phyloP scores from a whole-genome alignment of 805 yeast genomes.

The Maudiozyma bulderi region DNA sequence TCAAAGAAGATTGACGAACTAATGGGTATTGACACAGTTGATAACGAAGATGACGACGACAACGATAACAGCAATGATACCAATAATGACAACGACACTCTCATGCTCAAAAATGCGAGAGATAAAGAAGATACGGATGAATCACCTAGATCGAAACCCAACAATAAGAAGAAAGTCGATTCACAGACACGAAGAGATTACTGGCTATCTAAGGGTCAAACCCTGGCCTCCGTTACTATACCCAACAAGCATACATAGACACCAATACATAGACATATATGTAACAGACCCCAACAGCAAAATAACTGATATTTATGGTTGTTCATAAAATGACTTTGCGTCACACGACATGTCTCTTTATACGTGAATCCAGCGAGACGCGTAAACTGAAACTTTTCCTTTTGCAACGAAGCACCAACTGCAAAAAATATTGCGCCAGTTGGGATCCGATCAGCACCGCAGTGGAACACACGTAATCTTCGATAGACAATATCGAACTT shows the following conservation, averaged over 20 bases:
- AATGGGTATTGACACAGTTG: conserved; percentile 1
- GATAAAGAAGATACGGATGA: conserved; percentile 15
- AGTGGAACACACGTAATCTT: too few species aligned
- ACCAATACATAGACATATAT: background rate
- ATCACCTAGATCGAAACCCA: background rate
- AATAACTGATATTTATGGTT: too few species aligned
- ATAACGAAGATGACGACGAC: background rate
- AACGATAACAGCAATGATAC: background rate
- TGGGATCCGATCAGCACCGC: too few species aligned
- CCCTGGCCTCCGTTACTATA: conserved; percentile 6
- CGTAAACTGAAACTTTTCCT: too few species aligned
- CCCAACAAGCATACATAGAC: conserved; percentile 1
- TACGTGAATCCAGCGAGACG: too few species aligned
- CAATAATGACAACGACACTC: background rate
- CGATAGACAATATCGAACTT: too few species aligned
- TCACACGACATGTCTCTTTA: background rate
- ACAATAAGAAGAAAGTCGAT: conserved; percentile 11
- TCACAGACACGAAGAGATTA: conserved; percentile 28
- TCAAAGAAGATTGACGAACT: conserved; percentile 1
- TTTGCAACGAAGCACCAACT: too few species aligned
- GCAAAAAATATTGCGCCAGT: too few species aligned
- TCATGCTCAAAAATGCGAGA: background rate
- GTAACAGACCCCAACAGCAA: background rate
- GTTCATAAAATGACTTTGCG: too few species aligned
- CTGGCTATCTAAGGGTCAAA: conserved; percentile 28